phyloP scores from a whole-genome alignment of 768 basidiomycete species.

The Lentinula edodes region DNA sequence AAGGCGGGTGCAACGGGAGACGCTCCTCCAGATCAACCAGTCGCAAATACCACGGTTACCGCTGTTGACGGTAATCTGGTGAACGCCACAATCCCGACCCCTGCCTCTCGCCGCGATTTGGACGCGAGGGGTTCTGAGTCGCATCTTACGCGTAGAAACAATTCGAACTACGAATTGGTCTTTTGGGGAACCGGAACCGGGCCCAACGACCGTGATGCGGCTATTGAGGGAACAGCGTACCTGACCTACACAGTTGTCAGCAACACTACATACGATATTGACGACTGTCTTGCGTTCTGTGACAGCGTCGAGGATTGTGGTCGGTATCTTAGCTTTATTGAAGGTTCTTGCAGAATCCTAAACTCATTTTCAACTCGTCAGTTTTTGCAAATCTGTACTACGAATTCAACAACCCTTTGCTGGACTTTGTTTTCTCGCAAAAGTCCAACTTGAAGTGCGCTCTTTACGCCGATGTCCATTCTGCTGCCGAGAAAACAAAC shows the following conservation, averaged over 20 bases:
- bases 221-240: slow-evolving; percentile 15
- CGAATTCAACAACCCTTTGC: slow-evolving; percentile 13
- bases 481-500: slow-evolving; percentile 12
- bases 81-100: slow-evolving; percentile 3
- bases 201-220: slow-evolving; percentile 9
- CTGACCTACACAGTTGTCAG: slow-evolving; percentile 14
- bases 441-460: slow-evolving; percentile 19
- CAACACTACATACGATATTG: slow-evolving; percentile 12
- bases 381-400: slow-evolving; percentile 16
- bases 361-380: background rate
- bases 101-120: background rate
- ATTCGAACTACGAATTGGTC: slow-evolving; percentile 12
- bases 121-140: background rate
- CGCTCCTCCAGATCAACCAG: slow-evolving; percentile 12
- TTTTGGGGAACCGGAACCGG: slow-evolving; percentile 13
- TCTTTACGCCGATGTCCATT: slow-evolving; percentile 16
- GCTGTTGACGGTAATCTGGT: slow-evolving; percentile 13
- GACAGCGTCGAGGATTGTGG: slow-evolving; percentile 13
- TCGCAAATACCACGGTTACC: slow-evolving; percentile 12
- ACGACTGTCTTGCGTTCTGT: slow-evolving; percentile 14
- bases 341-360: background rate
- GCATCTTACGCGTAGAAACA: background rate
- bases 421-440: slow-evolving; percentile 14
- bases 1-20: slow-evolving; percentile 8
- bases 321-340: background rate